Evolutionary conservation across 306 rosid genomes (phyloP).

Genomic region (Cicer pinnatifidum): DNA sequence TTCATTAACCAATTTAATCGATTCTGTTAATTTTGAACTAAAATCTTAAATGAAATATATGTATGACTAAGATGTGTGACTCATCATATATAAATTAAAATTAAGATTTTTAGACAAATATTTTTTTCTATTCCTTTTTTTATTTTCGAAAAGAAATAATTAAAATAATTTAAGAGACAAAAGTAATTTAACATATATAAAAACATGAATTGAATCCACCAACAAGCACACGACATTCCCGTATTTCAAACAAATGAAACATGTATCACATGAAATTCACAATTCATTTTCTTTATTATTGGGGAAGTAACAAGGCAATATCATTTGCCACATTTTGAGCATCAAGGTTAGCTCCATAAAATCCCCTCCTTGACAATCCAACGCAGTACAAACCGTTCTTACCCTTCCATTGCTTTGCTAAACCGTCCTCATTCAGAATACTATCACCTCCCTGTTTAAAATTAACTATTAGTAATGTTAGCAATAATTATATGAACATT

Average conservation of each 20-base stretch:
- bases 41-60: too few relatives aligned
- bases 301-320: slow-evolving; percentile 39
- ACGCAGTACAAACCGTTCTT: slow-evolving; percentile 65
- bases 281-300: not conserved
- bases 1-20: too few relatives aligned
- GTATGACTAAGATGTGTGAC: too few relatives aligned
- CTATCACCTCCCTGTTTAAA: slow-evolving; percentile 57
- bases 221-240: not conserved
- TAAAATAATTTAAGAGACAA: too few relatives aligned
- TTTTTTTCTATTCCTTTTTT: too few relatives aligned
- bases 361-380: slow-evolving; percentile 62
- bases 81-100: too few relatives aligned
- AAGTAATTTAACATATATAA: too few relatives aligned
- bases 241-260: not conserved
- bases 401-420: slow-evolving; percentile 73
- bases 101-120: too few relatives aligned
- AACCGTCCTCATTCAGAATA: slow-evolving; percentile 65
- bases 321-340: slow-evolving; percentile 64
- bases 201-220: too few relatives aligned
- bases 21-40: too few relatives aligned
- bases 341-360: slow-evolving; percentile 61
- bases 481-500: too few relatives aligned
- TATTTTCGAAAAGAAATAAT: too few relatives aligned
- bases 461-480: not conserved
- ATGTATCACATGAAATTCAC: not conserved